Base-by-base conservation (phyloP, 1,139 yeast genomes). In the Kodamaea sp. region DNA sequence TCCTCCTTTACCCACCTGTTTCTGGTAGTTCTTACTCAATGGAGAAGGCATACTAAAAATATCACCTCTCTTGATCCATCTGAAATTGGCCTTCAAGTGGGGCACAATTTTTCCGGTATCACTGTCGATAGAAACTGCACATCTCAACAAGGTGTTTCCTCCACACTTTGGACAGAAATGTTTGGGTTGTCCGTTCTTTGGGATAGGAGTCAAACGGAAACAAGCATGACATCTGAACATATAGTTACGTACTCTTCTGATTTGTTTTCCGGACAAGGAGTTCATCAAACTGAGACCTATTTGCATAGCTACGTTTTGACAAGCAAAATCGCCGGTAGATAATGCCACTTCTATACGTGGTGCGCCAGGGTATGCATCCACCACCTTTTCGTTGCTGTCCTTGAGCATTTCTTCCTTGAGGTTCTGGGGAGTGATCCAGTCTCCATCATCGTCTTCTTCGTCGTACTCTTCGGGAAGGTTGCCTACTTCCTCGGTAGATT, bases 151-250 rank as follows among this genome's bases (percentile, higher is more conserved):
- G 0, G 98, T 90, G 43, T 83, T 79, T 39, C 96, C 95, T 30
- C 98, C 98, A 71, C 99, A 95, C 38, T 81, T 76, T n/a, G 96
- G 87, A 60, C 99, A 92, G 66, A 92, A 92, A 61, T 89, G 96
- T 51, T 78, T 79, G 31, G 90, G 83, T 32, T 68, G 70, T 4
- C 94, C 94, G 45, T 74, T 76, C 51, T 81, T 83, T 27, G 94
- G 88, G 38, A 86, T 70, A 7, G 94, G 92, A 7, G 83, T 69
- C 54, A 89, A 68, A 42, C 78, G 70, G 76, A 92, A 94, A 63
- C 99, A 92, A 0, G 97, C 99, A 59, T 92, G 97, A 59, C 99
- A 92, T 61, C 99, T 76, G 54, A 87, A 75, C 97, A 90, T 90
- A 59, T 87, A 89, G 61, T 84, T 88, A 59, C 95, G 78, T 31